Percentiles rank a stretch among this genome's conserved stretches.
These are phyloP conservation scores for Pulveroboletus frians DNA, from an alignment of 768 basidiomycete genomes.

Conservation along the genomic window DNA sequence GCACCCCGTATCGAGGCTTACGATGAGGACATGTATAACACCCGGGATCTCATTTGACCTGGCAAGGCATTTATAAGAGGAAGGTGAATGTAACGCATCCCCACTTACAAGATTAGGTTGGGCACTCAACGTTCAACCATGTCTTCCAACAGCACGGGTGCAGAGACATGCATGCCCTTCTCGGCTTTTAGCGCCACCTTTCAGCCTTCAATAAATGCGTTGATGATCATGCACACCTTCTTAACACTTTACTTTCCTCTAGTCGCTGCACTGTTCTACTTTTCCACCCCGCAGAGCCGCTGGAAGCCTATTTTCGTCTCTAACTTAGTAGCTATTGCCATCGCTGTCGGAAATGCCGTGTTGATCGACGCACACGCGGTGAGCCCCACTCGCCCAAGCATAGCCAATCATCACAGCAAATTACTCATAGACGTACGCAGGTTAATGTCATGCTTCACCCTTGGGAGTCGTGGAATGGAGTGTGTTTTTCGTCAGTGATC, in stretches of 20 bases:
- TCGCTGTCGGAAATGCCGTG: conserved; percentile 12
- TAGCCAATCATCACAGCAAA: neutral
- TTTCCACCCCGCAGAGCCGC: conserved; percentile 17
- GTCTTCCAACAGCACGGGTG: conserved; percentile 1
- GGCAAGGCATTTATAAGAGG: neutral
- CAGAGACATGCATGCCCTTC: neutral
- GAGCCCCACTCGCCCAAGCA: neutral
- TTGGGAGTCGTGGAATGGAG: conserved; percentile 3
- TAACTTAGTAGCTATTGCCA: conserved; percentile 8
- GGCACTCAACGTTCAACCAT: conserved; percentile 2
- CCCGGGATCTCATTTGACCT: neutral
- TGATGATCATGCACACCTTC: conserved; percentile 24
- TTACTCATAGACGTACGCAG: conserved; percentile 5
- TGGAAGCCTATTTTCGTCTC: conserved; percentile 16
- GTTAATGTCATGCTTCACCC: conserved; percentile 23
- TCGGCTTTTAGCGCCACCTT: neutral
- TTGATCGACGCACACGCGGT: conserved; percentile 11
- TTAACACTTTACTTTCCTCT: conserved; percentile 18
- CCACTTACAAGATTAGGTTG: neutral
- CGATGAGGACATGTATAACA: too few relatives aligned
- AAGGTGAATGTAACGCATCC: neutral
- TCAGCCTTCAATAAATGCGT: conserved; percentile 10
- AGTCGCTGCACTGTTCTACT: conserved; percentile 16
- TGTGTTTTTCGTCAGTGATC: neutral
- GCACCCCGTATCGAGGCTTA: too few relatives aligned